Conservation (phyloP, 78 protist genomes). For the Capsaspora owczarzaki region DNA sequence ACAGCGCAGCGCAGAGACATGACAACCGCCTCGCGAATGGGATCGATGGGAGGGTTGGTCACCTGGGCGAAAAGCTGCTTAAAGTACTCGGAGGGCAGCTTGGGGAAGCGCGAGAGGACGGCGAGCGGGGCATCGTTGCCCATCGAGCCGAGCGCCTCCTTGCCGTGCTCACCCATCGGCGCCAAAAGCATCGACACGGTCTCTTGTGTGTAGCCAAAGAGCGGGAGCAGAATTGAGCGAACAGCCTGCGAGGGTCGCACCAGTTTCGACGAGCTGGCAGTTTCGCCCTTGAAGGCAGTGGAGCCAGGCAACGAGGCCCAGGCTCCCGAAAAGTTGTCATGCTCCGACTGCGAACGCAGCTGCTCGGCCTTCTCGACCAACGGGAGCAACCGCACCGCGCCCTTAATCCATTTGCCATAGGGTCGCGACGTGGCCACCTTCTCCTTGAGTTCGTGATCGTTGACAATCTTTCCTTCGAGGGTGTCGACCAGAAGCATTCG, state of each 20-base stretch:
- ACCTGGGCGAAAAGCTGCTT: slow-evolving; percentile 85
- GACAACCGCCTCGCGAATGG: slow-evolving; percentile 69
- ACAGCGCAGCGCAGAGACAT: slow-evolving; percentile 53
- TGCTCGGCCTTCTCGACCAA: too few relatives aligned
- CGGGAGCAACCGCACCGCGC: too few relatives aligned
- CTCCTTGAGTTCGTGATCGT: slow-evolving; percentile 53
- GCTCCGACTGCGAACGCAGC: too few relatives aligned
- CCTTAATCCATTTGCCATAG: slow-evolving; percentile 49
- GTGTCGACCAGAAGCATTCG: slow-evolving; percentile 61
- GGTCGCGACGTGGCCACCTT: slow-evolving; percentile 25
- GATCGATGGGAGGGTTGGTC: slow-evolving; percentile 88
- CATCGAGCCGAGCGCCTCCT: slow-evolving; percentile 67
- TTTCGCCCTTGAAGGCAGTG: not conserved
- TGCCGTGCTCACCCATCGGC: slow-evolving; percentile 29
- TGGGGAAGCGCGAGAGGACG: slow-evolving; percentile 49
- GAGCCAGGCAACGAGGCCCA: not conserved
- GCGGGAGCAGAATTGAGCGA: too few relatives aligned
- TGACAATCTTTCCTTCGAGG: slow-evolving; percentile 22
- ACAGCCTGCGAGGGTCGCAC: too few relatives aligned
- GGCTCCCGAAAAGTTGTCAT: too few relatives aligned
- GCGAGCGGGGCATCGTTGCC: slow-evolving; percentile 81
- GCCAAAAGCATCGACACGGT: slow-evolving; percentile 51
- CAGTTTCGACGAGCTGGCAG: not conserved
- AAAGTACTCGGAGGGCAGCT: slow-evolving; percentile 68
- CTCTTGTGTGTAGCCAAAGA: slow-evolving; percentile 68